These are phyloP conservation scores for Stentor coeruleus DNA, from an alignment of 73 alveolate species.

Conservation along the genomic window DNA sequence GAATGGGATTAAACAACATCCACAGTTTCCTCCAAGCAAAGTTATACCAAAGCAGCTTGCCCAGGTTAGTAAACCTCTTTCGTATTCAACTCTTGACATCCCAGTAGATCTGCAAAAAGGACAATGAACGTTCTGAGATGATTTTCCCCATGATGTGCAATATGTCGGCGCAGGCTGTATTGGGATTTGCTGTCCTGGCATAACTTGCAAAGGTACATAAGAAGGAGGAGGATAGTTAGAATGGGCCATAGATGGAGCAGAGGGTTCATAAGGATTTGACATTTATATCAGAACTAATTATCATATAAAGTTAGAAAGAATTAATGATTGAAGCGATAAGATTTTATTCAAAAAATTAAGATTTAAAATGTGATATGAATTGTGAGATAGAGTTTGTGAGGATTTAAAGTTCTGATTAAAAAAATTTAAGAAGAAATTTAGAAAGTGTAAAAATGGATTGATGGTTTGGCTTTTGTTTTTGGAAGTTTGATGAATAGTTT, in stretches of 20 bases:
- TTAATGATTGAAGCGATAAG: too few species aligned
- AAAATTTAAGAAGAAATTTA: too few species aligned
- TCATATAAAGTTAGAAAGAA: too few species aligned
- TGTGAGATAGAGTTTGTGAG: too few species aligned
- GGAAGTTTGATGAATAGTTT: too few species aligned
- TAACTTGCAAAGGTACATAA: not conserved
- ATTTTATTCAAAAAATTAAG: too few species aligned
- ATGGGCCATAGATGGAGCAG: constrained; percentile 3
- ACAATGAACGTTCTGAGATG: not conserved
- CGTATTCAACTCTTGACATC: not conserved
- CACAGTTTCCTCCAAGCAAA: not conserved
- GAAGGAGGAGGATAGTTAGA: not conserved
- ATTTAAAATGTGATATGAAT: too few species aligned
- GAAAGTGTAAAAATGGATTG: too few species aligned
- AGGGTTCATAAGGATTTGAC: not conserved
- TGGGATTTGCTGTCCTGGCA: not conserved
- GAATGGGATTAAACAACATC: constrained; percentile 22
- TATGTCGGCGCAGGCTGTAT: not conserved
- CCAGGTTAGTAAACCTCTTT: not conserved
- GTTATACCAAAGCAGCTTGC: constrained; percentile 1
- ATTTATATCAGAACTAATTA: not conserved
- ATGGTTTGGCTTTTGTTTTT: too few species aligned
- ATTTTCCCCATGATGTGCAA: not conserved
- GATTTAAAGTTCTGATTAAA: too few species aligned
- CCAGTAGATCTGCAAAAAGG: not conserved